phyloP scores from a whole-genome alignment of 805 yeast species.

The Kluyveromyces starmeri region DNA sequence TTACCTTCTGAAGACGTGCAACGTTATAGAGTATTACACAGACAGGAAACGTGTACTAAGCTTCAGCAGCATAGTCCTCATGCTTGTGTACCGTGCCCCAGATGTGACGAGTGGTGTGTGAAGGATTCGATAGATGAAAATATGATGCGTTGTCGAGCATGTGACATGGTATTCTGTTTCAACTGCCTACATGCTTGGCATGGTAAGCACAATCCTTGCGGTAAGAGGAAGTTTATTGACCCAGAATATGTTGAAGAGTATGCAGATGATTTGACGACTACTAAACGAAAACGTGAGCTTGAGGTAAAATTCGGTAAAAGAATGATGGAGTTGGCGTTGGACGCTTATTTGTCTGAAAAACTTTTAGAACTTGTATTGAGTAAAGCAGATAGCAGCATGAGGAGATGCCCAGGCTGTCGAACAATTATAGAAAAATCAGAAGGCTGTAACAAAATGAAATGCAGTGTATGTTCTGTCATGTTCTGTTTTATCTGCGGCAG shows the following conservation, averaged over 20 bases:
- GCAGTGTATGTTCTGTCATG: conserved; percentile 37
- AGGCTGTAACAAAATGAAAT: conserved; percentile 59
- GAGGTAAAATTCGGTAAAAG: conserved; percentile 39
- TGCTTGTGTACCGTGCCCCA: conserved; percentile 44
- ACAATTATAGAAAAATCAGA: conserved; percentile 44
- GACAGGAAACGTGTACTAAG: conserved; percentile 34
- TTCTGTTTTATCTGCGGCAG: conserved; percentile 52
- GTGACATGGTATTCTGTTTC: conserved; percentile 47
- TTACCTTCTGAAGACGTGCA: conserved; percentile 24
- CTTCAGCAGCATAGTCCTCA: conserved; percentile 39
- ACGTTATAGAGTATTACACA: conserved; percentile 34
- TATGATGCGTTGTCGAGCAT: conserved; percentile 40
- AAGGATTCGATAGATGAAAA: conserved; percentile 38
- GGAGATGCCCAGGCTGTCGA: conserved; percentile 45
- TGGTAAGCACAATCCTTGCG: conserved; percentile 42
- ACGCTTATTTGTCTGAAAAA: conserved; percentile 39
- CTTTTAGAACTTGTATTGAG: conserved; percentile 37
- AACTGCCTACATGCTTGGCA: conserved; percentile 56
- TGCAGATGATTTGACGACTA: conserved; percentile 26
- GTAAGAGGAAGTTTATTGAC: conserved; percentile 25
- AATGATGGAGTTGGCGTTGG: conserved; percentile 34
- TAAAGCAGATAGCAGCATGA: conserved; percentile 35
- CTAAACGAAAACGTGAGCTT: conserved; percentile 29
- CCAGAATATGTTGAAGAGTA: conserved; percentile 30
- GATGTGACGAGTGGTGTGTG: conserved; percentile 42